Base-by-base conservation (phyloP, 2,329 filamentous ascomycete genomes). In the Hymenoscyphus salicellus region DNA sequence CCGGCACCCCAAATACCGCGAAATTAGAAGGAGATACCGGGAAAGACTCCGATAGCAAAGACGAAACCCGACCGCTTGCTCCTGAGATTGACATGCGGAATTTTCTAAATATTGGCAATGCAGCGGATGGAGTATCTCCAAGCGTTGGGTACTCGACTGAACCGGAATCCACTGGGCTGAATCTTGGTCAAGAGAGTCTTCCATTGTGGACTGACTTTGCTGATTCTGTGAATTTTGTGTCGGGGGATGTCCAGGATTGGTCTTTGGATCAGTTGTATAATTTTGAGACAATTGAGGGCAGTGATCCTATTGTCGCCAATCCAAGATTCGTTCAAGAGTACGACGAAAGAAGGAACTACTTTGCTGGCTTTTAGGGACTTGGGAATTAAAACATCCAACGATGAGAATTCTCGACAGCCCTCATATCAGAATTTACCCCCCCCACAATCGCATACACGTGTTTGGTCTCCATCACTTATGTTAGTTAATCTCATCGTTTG, bases 281-380 rank as follows among this genome's bases (percentile, higher is more conserved):
- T 59, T 72, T 71, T 52, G 68, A 70, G 33, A 69, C 32, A 4
- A 32, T 46, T 30, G 52, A 69, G 56, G 65, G 63, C 1, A 65
- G 62, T 10, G 66, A 68, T 55, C 63, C 67, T 49, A 63, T 69
- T 23, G 57, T 69, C 23, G 60, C 63, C 8, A 67, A 58, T 38
- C 43, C 69, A 17, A 62, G 65, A 56, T 68, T 72, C 36, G 62
- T 71, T 10, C 64, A 71, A 30, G 69, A 71, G 60, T 72, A 71
- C 60, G 71, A 72, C 49, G 71, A 71, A 63, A 67, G 63, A 20
- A 67, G 67, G n/a, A 70, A 72, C 58, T 66, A 66, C 26, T 69
- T 70, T 65, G 68, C 68, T 60, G 71, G 67, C 28, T 72, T 71
- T 58, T 69, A 59, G 33, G 11, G 33, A 36, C 11, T 11, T 36